Conservation (phyloP, 2,329 filamentous ascomycete species). For the Escovopsis sp. region DNA sequence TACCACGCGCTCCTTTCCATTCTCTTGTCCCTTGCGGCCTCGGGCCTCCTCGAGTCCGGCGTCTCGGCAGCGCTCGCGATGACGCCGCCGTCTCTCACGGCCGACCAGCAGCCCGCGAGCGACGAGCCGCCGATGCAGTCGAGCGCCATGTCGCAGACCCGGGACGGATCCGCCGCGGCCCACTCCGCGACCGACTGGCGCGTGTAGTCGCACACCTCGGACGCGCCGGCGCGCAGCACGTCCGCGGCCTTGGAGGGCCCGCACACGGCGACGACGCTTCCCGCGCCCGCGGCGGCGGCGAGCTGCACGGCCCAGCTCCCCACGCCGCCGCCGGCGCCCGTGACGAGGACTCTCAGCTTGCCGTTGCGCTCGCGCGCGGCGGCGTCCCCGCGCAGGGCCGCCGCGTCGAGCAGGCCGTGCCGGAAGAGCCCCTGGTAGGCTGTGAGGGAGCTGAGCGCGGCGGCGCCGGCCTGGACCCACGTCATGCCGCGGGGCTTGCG, state of each 20-base stretch:
- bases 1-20: conserved; percentile 20
- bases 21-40: conserved; percentile 12
- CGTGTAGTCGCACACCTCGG: conserved; percentile 23
- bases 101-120: conserved; percentile 19
- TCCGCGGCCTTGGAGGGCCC: conserved; percentile 15
- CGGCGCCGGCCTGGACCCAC: conserved; percentile 21
- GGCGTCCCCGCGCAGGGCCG: conserved; percentile 14
- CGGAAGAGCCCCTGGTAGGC: conserved; percentile 26
- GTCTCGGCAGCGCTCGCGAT: conserved; percentile 19
- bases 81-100: conserved; percentile 19
- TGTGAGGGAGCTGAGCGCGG: conserved; percentile 26
- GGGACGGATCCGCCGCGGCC: conserved; percentile 12
- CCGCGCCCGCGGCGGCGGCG: conserved; percentile 19
- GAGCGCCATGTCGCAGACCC: conserved; percentile 20
- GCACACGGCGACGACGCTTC: conserved; percentile 21
- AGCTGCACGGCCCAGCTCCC: conserved; percentile 26
- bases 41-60: conserved; percentile 17
- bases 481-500: conserved; percentile 17
- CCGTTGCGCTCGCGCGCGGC: conserved; percentile 14
- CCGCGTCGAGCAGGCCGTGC: conserved; percentile 17
- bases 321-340: conserved; percentile 24
- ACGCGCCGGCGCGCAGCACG: conserved; percentile 20
- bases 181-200: conserved; percentile 16
- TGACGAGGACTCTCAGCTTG: conserved; percentile 21
- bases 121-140: conserved; percentile 23